These are phyloP conservation scores for Chalaropsis ovoidea DNA, from an alignment of 2,329 filamentous ascomycete genomes.

Conservation along the genomic window DNA sequence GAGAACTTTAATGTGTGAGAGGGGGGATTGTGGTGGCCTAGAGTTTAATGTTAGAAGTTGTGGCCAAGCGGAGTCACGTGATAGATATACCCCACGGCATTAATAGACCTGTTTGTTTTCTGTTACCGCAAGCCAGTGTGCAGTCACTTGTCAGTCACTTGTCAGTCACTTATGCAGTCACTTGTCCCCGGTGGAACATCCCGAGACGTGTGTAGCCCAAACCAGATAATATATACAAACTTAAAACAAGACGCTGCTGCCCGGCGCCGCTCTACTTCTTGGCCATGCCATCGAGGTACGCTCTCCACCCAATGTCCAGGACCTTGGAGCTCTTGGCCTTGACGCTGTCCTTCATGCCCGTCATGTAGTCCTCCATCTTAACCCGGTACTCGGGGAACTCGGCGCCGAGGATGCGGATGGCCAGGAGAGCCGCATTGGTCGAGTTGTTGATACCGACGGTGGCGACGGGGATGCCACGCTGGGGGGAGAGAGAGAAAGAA, in stretches of 20 bases:
- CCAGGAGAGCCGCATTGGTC: constrained; percentile 64
- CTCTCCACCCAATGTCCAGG: constrained; percentile 45
- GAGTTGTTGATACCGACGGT: constrained; percentile 74
- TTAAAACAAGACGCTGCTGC: not conserved
- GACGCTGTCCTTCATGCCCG: constrained; percentile 54
- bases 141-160: no score
- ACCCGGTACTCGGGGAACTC: constrained; percentile 46
- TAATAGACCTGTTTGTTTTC: constrained; percentile 5
- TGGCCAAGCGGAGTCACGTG: not conserved
- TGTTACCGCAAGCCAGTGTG: not conserved
- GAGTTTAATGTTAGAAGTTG: constrained; percentile 6
- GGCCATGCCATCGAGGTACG: constrained; percentile 39
- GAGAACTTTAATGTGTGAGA: constrained; percentile 15
- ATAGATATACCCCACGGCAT: constrained; percentile 13
- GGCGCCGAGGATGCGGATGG: constrained; percentile 55
- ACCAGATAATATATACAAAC: constrained; percentile 5
- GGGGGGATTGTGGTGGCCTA: no score
- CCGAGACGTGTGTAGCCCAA: not conserved
- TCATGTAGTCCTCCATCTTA: constrained; percentile 51
- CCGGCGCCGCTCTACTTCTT: constrained; percentile 29
- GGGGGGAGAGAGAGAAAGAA: not conserved
- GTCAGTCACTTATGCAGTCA: no score
- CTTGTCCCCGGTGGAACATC: not conserved
- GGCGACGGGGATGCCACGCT: constrained; percentile 57
- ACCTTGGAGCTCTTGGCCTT: constrained; percentile 51